Percentiles rank a stretch among this genome's conserved stretches.
Evolutionary conservation across 1,284 basidiomycete species (phyloP).

Genomic region (Fistulinella cinereoalba): DNA sequence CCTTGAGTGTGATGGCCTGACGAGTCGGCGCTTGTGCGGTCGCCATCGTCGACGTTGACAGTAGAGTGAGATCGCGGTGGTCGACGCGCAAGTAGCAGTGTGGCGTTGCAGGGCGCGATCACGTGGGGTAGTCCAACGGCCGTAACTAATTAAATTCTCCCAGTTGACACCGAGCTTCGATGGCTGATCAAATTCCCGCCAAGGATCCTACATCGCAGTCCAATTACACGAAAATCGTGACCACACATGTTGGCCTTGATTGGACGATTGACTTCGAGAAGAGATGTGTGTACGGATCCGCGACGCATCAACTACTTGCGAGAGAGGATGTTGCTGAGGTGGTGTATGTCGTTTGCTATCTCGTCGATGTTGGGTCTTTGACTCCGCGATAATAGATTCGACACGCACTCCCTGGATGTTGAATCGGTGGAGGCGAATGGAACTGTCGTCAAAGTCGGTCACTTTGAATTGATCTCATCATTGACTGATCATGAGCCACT

Average conservation of each 20-base stretch:
- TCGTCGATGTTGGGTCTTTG: too few species aligned
- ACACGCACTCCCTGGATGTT: slow-evolving; percentile 75
- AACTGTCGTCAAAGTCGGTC: slow-evolving; percentile 15
- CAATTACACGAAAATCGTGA: slow-evolving; percentile 72
- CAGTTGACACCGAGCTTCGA: too few species aligned
- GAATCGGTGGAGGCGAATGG: slow-evolving; percentile 58
- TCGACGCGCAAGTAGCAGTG: too few species aligned
- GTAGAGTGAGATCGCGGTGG: too few species aligned
- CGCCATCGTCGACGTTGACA: slow-evolving; percentile 36
- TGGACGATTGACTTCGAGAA: slow-evolving; percentile 83
- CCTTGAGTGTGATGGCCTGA: slow-evolving; percentile 90
- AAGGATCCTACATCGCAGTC: slow-evolving; percentile 46
- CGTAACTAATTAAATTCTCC: too few species aligned
- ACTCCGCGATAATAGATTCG: slow-evolving; percentile 53
- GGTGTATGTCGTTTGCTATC: slow-evolving; percentile 55
- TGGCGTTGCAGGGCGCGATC: too few species aligned
- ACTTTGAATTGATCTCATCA: background rate
- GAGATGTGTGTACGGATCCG: slow-evolving; percentile 69
- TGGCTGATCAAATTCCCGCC: too few species aligned
- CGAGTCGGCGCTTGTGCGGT: slow-evolving; percentile 66
- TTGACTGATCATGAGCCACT: background rate
- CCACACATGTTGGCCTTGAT: slow-evolving; percentile 70
- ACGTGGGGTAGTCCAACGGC: too few species aligned
- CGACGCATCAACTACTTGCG: slow-evolving; percentile 64
- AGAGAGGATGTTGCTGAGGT: slow-evolving; percentile 64